Base-by-base conservation (phyloP, 139 green algal genomes). In the Chlamydomonas sp. region DNA sequence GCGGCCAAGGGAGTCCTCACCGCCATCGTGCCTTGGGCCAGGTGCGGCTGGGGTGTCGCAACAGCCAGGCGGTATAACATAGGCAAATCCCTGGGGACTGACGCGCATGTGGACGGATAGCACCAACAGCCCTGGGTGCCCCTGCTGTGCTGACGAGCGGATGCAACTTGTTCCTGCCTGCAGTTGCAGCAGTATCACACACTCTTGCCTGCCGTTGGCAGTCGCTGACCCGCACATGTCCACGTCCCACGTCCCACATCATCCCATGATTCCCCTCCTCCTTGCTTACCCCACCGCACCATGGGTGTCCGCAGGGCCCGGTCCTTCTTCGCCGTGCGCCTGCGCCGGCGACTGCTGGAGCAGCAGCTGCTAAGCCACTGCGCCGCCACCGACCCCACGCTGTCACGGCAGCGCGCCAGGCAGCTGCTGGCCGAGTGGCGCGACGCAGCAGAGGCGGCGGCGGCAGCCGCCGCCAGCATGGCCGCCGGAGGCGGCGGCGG, bases 261-360 rank as follows among this genome's bases (percentile, higher is more conserved):
- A 49, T 49, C 31, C 31, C 31, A 49, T 49, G 31, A 49, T 49
- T 49, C 31, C 31, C 31, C 31, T 49, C 31, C 31, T 49, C 31
- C 31, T 49, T 49, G 31, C 31, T 49, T 49, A 49, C 31, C 31
- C 31, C 74, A 58, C 31, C 74, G 12, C 31, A 79, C 17, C 57
- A 60, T n/a, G 18, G 83, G 10, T 71, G 66, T 71, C 10, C 12
- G 66, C 66, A 97, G 93, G 18, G 94, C 97, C 0, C 94, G 98
- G 61, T 49, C 85, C 60, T 99, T 98, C 92, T 97, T 99, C 63
- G 93, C 92, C 10, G 80, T 73, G 1, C 95, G 97, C 61, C 94
- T 99, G 18, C 89, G 90, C n/a, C 92, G 96, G 7, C 90, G 96
- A 16, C 90, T 97, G 20, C 88, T 91, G 5, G 96, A 98, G 91